Percentiles rank a stretch among this genome's conserved stretches.
Evolutionary conservation across 495 filamentous ascomycete species (phyloP).

Genomic region (Penicillium robsamsonii): DNA sequence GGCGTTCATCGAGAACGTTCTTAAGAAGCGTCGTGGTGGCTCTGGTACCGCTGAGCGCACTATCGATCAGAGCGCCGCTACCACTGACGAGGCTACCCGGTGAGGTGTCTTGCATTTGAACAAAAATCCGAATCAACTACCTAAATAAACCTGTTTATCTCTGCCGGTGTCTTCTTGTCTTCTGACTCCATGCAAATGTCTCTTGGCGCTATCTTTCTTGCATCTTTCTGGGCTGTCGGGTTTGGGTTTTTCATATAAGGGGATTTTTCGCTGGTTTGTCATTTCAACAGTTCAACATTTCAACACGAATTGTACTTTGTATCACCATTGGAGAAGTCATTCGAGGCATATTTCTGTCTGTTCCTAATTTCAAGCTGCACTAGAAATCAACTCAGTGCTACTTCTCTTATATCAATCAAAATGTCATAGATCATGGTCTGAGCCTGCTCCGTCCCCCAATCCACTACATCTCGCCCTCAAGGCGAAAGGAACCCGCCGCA

Average conservation of each 20-base stretch:
- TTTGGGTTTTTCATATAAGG: constrained; percentile 15
- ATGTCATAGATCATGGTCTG: constrained; percentile 1
- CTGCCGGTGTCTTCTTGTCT: neutral
- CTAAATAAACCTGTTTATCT: neutral
- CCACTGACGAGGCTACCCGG: constrained; percentile 29
- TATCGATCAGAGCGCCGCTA: constrained; percentile 21
- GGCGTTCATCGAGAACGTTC: constrained; percentile 96
- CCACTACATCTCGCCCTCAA: neutral
- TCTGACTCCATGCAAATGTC: neutral
- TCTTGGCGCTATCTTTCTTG: constrained; percentile 23
- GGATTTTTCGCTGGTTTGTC: constrained; percentile 10
- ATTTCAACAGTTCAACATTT: constrained; percentile 21
- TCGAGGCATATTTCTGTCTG: neutral
- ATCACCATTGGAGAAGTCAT: constrained; percentile 17
- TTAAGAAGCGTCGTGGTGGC: constrained; percentile 73
- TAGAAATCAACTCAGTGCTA: constrained; percentile 8
- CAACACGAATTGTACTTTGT: constrained; percentile 12
- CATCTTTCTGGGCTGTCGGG: constrained; percentile 21
- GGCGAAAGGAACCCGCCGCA: neutral
- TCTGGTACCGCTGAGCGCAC: constrained; percentile 24
- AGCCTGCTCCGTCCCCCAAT: neutral
- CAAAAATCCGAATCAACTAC: constrained; percentile 2
- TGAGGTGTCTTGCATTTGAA: constrained; percentile 19
- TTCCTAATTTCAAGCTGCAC: constrained; percentile 4
- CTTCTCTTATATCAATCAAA: neutral